Percentiles rank a stretch among this genome's conserved stretches.
These are phyloP conservation scores for Pseudomicrostroma phylloplanum DNA, from an alignment of 1,284 basidiomycete genomes.

Conservation along the genomic window DNA sequence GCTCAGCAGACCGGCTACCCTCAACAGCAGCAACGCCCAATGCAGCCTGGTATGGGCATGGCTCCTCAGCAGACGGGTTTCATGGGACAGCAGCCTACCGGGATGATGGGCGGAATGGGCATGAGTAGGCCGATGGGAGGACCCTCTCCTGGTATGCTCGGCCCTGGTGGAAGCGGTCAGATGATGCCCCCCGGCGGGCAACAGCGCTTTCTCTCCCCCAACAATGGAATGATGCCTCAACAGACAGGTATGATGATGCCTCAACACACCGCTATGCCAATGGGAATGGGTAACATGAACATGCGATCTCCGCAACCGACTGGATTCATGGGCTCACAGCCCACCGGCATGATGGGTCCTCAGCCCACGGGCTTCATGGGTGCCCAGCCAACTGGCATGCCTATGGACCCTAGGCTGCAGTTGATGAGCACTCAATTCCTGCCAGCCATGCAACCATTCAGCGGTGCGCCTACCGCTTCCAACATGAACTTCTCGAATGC, in stretches of 20 bases:
- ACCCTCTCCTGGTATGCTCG: neutral
- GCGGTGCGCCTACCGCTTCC: constrained; percentile 39
- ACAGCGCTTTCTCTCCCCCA: constrained; percentile 10
- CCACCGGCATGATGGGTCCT: constrained; percentile 34
- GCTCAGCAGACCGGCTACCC: constrained; percentile 33
- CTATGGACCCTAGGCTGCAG: constrained; percentile 47
- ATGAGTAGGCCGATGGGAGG: constrained; percentile 7
- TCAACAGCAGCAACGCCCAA: constrained; percentile 5
- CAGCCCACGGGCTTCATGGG: constrained; percentile 43
- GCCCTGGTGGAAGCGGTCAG: constrained; percentile 10
- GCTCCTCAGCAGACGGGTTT: constrained; percentile 20
- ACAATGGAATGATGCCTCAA: constrained; percentile 39
- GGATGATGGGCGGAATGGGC: constrained; percentile 10
- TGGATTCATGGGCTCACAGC: constrained; percentile 27
- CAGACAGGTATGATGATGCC: constrained; percentile 43
- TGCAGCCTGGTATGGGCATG: constrained; percentile 9
- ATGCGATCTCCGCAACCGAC: constrained; percentile 26
- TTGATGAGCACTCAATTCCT: constrained; percentile 50
- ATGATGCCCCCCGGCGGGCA: neutral
- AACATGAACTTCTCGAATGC: constrained; percentile 49
- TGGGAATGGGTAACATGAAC: constrained; percentile 8
- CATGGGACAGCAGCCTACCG: constrained; percentile 23
- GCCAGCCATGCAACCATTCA: constrained; percentile 46
- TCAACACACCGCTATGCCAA: neutral
- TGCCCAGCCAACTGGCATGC: constrained; percentile 49